These are phyloP conservation scores for Ambrosiella cleistominuta DNA, from an alignment of 2,329 filamentous ascomycete species.

Conservation along the genomic window DNA sequence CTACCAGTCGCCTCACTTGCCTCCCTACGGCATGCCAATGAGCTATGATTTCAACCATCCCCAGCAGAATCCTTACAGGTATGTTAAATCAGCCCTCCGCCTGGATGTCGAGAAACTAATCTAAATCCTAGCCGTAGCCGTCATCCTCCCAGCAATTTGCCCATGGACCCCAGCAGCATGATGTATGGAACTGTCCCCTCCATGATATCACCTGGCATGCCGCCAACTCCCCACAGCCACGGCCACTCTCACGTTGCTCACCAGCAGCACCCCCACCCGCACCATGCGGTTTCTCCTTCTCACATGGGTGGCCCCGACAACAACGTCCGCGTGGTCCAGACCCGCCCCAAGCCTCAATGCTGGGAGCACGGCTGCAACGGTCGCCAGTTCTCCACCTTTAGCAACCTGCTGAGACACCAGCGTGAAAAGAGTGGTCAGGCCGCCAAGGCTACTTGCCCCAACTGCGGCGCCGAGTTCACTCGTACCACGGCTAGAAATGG, in stretches of 20 bases:
- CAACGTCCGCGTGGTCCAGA: constrained; percentile 51
- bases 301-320: constrained; percentile 12
- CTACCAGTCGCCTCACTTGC: constrained; percentile 10
- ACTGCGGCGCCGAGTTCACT: constrained; percentile 87
- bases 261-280: constrained; percentile 20
- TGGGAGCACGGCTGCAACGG: constrained; percentile 97
- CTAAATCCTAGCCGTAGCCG: constrained; percentile 14
- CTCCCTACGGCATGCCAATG: constrained; percentile 10
- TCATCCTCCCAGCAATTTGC: constrained; percentile 4
- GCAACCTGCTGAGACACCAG: constrained; percentile 82
- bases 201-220: constrained; percentile 12
- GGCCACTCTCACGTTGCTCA: constrained; percentile 16
- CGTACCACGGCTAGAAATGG: constrained; percentile 77
- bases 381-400: constrained; percentile 88
- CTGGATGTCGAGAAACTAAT: background rate
- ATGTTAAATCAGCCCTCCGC: constrained; percentile 20
- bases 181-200: constrained; percentile 12
- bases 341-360: constrained; percentile 81
- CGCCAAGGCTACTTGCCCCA: constrained; percentile 72
- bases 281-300: constrained; percentile 7
- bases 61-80: constrained; percentile 24
- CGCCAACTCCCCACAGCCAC: constrained; percentile 10
- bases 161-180: constrained; percentile 11
- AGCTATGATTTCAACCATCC: constrained; percentile 17
- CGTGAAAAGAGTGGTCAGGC: constrained; percentile 87